Evolutionary conservation across 106 monocot species (phyloP), one percentile per base, ranked within the genome.

Genomic region (Allium fistulosum): DNA sequence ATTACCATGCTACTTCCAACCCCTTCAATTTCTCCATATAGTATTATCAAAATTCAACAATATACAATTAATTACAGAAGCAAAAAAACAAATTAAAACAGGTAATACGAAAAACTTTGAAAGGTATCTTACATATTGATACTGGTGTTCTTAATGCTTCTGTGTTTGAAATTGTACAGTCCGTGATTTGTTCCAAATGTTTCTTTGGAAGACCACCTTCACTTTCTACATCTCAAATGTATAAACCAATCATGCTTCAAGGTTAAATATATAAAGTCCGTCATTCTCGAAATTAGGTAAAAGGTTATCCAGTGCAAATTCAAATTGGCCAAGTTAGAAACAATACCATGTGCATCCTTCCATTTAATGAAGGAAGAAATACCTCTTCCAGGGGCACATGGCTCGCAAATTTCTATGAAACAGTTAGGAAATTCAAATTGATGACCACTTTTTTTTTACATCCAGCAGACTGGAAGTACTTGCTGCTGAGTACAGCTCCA

Each of bases 381-480:
- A 85, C 85, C 85, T 68, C 62, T 45, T 18, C 59, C 17, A 62
- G 46, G 17, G 52, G 17, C 61, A 7, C 66, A 47, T 62, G 60
- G 71, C 47, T 82, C 77, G 76, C 65, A 70, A 71, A 86, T 72
- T 72, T 86, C 72, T 56, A 86, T 65, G 17, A 83, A 73, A 80
- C 79, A 71, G 51, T 65, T 73, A 26, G 76, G 65, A 10, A 86
- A 37, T 26, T 80, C 79, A 48, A 11, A 74, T 48, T 61, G 69
- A 26, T 48, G 10, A 10, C 22, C 22, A 78, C 76, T 28, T 65
- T 76, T n/a, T n/a, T 37, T 10, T 80, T 10, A 63, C 22, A 74
- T 67, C 80, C 79, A 77, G 18, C 51, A 53, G 79, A 86, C n/a
- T 82, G 82, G 17, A 83, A 73, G 53, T 80, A 79, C 63, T 81